Percentiles rank a stretch among this genome's conserved stretches.
phyloP scores from a whole-genome alignment of 2,329 filamentous ascomycete genomes.

The Fusarium poae region DNA sequence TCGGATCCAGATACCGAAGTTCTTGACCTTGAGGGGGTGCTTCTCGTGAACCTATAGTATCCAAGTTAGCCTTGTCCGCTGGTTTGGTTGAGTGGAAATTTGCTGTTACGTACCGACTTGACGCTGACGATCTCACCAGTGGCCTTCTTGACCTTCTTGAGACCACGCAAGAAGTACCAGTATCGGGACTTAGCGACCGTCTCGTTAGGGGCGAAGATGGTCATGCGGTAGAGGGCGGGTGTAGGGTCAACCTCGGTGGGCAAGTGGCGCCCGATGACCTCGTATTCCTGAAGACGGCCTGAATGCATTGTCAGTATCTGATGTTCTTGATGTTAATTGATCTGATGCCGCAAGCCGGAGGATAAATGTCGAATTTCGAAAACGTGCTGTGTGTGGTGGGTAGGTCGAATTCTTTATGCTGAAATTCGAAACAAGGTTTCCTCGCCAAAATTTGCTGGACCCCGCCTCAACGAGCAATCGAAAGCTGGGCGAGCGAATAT shows the following conservation, averaged over 20 bases:
- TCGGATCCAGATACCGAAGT: constrained; percentile 99
- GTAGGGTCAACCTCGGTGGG: constrained; percentile 97
- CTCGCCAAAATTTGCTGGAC: constrained; percentile 2
- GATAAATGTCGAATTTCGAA: constrained; percentile 21
- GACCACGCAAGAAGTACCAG: constrained; percentile 99
- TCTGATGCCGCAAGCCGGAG: constrained; percentile 32
- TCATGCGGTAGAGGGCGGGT: constrained; percentile 99
- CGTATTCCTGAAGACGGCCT: constrained; percentile 99
- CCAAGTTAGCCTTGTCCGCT: constrained; percentile 6
- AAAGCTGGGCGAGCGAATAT: neutral
- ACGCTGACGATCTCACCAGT: constrained; percentile 98
- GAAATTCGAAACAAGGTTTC: constrained; percentile 31
- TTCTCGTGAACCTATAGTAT: constrained; percentile 91
- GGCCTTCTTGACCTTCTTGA: constrained; percentile 99
- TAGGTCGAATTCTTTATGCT: constrained; percentile 10
- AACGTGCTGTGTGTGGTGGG: constrained; percentile 4
- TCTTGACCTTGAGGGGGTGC: constrained; percentile 99
- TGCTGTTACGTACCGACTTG: constrained; percentile 81
- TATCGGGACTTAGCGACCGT: constrained; percentile 99
- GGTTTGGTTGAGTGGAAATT: neutral
- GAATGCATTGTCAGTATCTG: constrained; percentile 53
- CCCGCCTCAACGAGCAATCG: neutral
- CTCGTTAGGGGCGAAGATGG: constrained; percentile 97
- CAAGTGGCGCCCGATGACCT: constrained; percentile 99
- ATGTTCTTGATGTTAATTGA: constrained; percentile 10